Conservation (phyloP, 2,329 filamentous ascomycete species). For the Exophiala oligosperma region DNA sequence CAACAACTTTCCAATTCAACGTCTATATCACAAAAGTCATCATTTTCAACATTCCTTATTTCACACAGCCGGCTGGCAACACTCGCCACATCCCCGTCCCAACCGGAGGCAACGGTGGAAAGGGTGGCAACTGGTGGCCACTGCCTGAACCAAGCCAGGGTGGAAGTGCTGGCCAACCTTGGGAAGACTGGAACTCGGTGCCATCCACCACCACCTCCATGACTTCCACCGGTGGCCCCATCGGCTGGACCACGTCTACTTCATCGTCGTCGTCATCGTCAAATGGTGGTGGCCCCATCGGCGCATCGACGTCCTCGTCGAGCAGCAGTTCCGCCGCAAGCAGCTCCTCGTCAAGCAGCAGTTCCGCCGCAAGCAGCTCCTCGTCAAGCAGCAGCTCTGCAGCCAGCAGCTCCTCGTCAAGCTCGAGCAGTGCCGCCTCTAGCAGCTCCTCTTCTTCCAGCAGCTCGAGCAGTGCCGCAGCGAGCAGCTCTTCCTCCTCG, state of each 20-base stretch:
- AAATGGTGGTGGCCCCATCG: neutral
- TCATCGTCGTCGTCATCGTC: neutral
- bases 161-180: conserved; percentile 4
- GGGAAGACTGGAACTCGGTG: conserved; percentile 9
- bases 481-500: neutral
- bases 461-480: neutral
- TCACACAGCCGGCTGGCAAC: conserved; percentile 4
- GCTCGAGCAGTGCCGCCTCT: neutral
- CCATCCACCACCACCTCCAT: neutral
- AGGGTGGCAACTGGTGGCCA: conserved; percentile 9
- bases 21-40: conserved; percentile 13
- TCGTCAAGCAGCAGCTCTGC: neutral
- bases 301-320: neutral
- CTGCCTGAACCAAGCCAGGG: conserved; percentile 7
- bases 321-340: neutral
- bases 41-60: conserved; percentile 6
- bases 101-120: neutral
- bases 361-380: neutral
- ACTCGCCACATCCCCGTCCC: conserved; percentile 4
- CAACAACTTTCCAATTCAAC: conserved; percentile 12
- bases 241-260: neutral
- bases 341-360: neutral
- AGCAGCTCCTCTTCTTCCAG: neutral
- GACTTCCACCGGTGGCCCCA: neutral
- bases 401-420: neutral